Evolutionary conservation across 208 protist species (phyloP), one percentile per base, ranked within the genome.

Genomic region (Acanthamoeba triangularis): DNA sequence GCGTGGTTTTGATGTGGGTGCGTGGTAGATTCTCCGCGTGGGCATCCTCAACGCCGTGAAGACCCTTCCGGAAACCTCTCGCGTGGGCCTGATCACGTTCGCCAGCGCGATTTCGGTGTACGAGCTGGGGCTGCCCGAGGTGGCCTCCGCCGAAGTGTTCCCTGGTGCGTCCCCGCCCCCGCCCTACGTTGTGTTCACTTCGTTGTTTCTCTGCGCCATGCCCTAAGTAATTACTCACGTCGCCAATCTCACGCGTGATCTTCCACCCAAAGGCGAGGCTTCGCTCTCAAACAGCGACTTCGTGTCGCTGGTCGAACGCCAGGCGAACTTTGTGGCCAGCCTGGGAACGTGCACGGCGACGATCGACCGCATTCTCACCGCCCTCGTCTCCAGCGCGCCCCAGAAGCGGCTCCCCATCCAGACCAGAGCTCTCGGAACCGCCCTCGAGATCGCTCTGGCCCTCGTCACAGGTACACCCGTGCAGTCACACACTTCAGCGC

Each of bases 101-200:
- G 41, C 87, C 20, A 76, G 61, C 61, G 47, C 87, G 6, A 52
- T 93, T 0, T 93, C 87, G 18, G 63, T 93, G 37, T 93, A 93
- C 41, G 87, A 93, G 59, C 87, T 93, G 6, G 59, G 61, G 8
- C 41, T 56, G 61, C n/a, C 87, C n/a, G 87, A 37, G 6, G 87
- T 93, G 37, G 61, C 59, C 59, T 93, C 87, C 7, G 87, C 87
- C 61, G 87, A 93, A 25, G 87, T 93, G 41, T 76, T 93, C 33
- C 37, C 87, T 25, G 87, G 87, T 49, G 56, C 28, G n/a, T 8
- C 54, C 44, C 25, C 13, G 25, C 44, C 30, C 25, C 76, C 5
- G n/a, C 16, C 8, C 47, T 16, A 0, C 14, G 6, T n/a, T n/a
- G 11, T 10, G 11, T 18, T 65, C 25, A 2, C 14, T 65, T 65